Conservation (phyloP, 805 yeast genomes). For the Kodamaea fukazawae region DNA sequence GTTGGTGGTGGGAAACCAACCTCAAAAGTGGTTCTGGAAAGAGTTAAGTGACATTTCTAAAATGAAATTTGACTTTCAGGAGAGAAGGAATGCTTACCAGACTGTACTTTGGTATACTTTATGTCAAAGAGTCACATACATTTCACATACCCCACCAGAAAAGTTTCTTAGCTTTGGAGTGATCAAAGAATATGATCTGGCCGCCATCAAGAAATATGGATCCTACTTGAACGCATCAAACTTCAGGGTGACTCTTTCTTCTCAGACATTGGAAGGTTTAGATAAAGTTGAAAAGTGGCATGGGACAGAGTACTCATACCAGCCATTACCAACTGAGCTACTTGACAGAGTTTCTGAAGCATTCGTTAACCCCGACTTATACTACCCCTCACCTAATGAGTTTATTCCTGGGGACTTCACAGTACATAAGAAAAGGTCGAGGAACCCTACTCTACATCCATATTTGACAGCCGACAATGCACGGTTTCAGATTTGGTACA, state of each 20-base stretch:
- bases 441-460: constrained; percentile 52
- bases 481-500: constrained; percentile 71
- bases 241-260: constrained; percentile 56
- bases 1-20: constrained; percentile 53
- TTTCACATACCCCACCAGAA: constrained; percentile 53
- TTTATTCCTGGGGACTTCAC: constrained; percentile 79
- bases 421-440: constrained; percentile 39
- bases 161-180: constrained; percentile 56
- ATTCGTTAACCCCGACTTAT: constrained; percentile 35
- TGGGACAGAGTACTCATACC: constrained; percentile 71
- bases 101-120: constrained; percentile 71
- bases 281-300: constrained; percentile 75
- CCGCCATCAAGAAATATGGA: constrained; percentile 48
- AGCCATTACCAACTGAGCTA: constrained; percentile 43
- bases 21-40: constrained; percentile 73
- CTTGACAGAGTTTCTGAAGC: constrained; percentile 27
- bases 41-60: constrained; percentile 69
- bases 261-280: constrained; percentile 45
- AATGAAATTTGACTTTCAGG: constrained; percentile 73
- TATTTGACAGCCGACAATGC: constrained; percentile 51
- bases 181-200: constrained; percentile 56
- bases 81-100: constrained; percentile 65
- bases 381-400: constrained; percentile 67
- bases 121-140: constrained; percentile 6
- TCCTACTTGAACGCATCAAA: constrained; percentile 53